Base-by-base conservation (phyloP, 495 filamentous ascomycete genomes). In the Hypomontagnella submonticulosa region DNA sequence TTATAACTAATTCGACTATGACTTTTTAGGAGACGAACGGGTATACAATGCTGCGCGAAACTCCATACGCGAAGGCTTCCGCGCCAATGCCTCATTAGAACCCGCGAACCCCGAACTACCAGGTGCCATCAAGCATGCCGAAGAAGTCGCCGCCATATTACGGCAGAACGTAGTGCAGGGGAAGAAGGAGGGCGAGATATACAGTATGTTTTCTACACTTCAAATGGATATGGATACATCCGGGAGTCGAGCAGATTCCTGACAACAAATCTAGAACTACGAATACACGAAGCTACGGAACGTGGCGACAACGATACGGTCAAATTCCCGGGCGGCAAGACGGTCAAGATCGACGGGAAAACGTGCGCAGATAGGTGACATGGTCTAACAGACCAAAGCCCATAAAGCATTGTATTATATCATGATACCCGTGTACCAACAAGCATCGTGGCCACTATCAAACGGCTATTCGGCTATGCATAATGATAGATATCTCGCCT, bases 161-260 rank as follows among this genome's bases (percentile, higher is more conserved):
- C 80, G 86, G 69, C 81, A 90, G 72, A 98, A 98, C 73, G 80
- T 98, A 9, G 92, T 99, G 2, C 95, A 98, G 71, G 95, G 95
- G 37, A 80, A 81, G 47, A 82, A 83, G 50, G 77, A 86, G 34
- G 86, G 85, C 16, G 76, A 82, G 19, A 85, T 76, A 72, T 94
- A 88, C 77, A 88, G 89, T 92, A 80, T 56, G 89, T 79, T 47
- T 34, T n/a, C n/a, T 40, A 15, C 20, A 33, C 23, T 20, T 23
- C 8, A 16, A 34, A 36, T 33, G n/a, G 36, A 32, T 4, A 16
- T 38, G 34, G 4, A 3, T 8, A 3, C 3, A n/a, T 4, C 5
- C 12, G 4, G n/a, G 15, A 36, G 34, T 20, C 37, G 20, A 6
- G 38, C 23, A 53, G 5, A 19, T 42, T 0, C 43, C 60, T 51